Evolutionary conservation across 768 basidiomycete genomes (phyloP).

Genomic region (Asterophora parasitica): DNA sequence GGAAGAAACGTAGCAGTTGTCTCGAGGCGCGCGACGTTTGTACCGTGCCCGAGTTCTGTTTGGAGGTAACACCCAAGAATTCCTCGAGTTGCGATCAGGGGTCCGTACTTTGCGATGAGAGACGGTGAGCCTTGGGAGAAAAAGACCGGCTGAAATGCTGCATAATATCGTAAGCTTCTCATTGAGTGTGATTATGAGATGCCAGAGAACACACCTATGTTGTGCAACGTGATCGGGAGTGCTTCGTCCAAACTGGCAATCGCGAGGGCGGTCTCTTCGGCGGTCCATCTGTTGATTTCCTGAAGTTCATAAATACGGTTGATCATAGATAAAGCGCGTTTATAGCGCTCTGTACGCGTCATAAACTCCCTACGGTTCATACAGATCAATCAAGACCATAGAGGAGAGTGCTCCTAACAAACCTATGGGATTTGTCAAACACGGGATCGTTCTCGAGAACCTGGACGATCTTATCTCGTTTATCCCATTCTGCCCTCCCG

Average conservation of each 20-base stretch:
- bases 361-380: conserved; percentile 45
- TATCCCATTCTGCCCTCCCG: conserved; percentile 46
- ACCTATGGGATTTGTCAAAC: conserved; percentile 60
- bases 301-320: conserved; percentile 58
- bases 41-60: conserved; percentile 77
- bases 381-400: not conserved
- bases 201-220: conserved; percentile 28
- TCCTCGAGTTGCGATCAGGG: conserved; percentile 45
- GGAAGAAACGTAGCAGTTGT: conserved; percentile 76
- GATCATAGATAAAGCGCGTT: conserved; percentile 47
- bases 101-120: conserved; percentile 48
- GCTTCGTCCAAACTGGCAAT: conserved; percentile 46
- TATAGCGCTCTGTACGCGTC: conserved; percentile 52
- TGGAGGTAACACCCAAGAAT: conserved; percentile 73
- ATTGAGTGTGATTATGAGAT: not conserved
- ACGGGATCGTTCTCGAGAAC: conserved; percentile 49
- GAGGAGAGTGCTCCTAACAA: not conserved
- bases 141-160: conserved; percentile 69
- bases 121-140: conserved; percentile 52
- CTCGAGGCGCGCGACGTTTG: conserved; percentile 63
- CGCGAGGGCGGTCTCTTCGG: conserved; percentile 43
- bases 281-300: conserved; percentile 48
- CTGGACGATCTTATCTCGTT: conserved; percentile 36
- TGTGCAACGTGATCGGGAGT: conserved; percentile 40
- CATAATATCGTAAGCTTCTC: conserved; percentile 10